phyloP scores from a whole-genome alignment of 164 flowering plant genomes.

The Vitis labrusca region DNA sequence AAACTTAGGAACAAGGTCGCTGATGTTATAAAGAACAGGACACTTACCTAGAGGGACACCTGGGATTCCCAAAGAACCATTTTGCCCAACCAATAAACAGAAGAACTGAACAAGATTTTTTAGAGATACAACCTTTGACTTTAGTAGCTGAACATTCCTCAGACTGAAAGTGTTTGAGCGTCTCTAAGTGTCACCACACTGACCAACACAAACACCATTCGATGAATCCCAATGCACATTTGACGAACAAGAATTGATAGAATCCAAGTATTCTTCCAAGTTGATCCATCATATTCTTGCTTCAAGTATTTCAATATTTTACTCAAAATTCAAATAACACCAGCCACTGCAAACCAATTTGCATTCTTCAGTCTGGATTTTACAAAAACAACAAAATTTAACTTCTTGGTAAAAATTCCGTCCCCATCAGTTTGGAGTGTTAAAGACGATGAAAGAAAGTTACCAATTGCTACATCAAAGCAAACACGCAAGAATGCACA shows the following conservation, averaged over 20 bases:
- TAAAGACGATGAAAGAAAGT: constrained; percentile 17
- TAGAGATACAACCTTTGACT: constrained; percentile 30
- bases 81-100: constrained; percentile 53
- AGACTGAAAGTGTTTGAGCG: constrained; percentile 4
- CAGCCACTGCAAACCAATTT: constrained; percentile 26
- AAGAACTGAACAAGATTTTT: constrained; percentile 63
- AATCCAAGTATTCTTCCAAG: no score
- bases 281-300: no score
- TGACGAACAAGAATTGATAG: constrained; percentile 21
- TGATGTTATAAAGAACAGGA: constrained; percentile 28
- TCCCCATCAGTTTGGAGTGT: constrained; percentile 6
- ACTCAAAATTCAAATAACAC: no score
- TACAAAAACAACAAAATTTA: constrained; percentile 14
- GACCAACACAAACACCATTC: constrained; percentile 19
- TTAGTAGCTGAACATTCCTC: constrained; percentile 1
- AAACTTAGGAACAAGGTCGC: constrained; percentile 51
- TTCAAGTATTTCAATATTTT: no score
- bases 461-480: constrained; percentile 37
- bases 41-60: constrained; percentile 22
- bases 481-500: constrained; percentile 39
- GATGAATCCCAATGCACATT: constrained; percentile 48
- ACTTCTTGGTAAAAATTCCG: constrained; percentile 12
- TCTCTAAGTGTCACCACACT: constrained; percentile 5
- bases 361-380: constrained; percentile 32
- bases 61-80: constrained; percentile 25